These are phyloP conservation scores for Medicago arabica DNA, from an alignment of 306 rosid genomes.

Conservation along the genomic window DNA sequence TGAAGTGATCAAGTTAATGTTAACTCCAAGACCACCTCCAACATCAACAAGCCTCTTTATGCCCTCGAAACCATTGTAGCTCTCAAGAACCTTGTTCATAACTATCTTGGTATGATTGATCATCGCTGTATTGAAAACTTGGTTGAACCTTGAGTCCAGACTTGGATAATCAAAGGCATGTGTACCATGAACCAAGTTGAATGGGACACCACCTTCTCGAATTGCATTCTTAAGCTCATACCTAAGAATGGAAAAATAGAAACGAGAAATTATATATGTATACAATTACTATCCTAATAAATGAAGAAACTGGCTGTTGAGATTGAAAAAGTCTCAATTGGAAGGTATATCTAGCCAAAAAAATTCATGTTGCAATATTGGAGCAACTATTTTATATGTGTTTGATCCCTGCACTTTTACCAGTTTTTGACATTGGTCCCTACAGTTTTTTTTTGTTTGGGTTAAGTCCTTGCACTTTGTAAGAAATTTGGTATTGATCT, in stretches of 20 bases:
- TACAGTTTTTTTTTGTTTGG: too few relatives aligned
- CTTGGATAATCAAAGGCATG: neutral
- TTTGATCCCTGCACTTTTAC: too few relatives aligned
- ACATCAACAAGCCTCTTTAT: neutral
- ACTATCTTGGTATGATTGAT: neutral
- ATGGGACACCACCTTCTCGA: neutral
- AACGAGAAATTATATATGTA: too few relatives aligned
- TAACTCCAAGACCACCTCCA: neutral
- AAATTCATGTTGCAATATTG: neutral
- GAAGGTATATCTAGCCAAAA: neutral
- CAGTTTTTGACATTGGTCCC: too few relatives aligned
- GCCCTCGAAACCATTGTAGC: neutral
- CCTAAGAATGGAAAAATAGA: neutral
- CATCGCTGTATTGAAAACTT: neutral
- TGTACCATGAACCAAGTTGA: neutral
- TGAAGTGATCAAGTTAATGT: neutral
- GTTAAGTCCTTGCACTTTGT: too few relatives aligned
- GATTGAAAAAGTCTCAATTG: too few relatives aligned
- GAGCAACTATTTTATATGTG: too few relatives aligned
- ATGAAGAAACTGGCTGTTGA: neutral
- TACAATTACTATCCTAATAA: conserved; percentile 36
- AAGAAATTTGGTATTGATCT: too few relatives aligned
- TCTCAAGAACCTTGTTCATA: neutral
- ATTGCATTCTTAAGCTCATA: neutral
- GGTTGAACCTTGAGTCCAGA: neutral